Percentiles rank a stretch among this genome's conserved stretches.
Conservation (phyloP, 345 rosid species). For the Eucalyptus camaldulensis region DNA sequence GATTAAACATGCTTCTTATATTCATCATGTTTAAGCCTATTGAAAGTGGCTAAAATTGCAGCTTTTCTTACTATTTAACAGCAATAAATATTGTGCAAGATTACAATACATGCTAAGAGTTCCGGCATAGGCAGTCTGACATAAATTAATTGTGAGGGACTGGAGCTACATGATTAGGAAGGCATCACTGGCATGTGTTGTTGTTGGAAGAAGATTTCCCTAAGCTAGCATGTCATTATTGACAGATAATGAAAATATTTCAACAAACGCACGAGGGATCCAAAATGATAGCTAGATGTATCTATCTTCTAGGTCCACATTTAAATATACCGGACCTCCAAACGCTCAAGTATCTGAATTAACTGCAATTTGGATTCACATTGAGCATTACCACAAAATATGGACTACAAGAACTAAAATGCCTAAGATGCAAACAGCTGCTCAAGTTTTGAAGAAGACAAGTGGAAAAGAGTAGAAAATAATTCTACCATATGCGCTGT, state of each 20-base stretch:
- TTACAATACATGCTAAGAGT: neutral
- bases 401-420: neutral
- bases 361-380: neutral
- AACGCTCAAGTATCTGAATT: neutral
- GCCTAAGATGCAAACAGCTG: neutral
- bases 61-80: neutral
- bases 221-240: neutral
- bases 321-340: neutral
- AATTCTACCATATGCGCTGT: constrained; percentile 77
- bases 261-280: neutral
- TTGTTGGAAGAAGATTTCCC: neutral
- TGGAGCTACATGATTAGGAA: neutral
- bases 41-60: neutral
- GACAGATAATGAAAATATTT: neutral
- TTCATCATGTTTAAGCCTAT: neutral
- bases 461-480: neutral
- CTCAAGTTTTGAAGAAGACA: neutral
- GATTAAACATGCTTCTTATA: neutral
- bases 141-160: neutral
- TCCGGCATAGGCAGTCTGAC: neutral
- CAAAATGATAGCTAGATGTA: neutral
- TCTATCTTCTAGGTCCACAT: neutral
- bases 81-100: neutral
- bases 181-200: neutral
- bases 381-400: neutral